A percentile compares a stretch with the other conserved stretches of the same genome.
phyloP scores from a whole-genome alignment of 805 yeast species.

The Schizosaccharomyces cryophilus region DNA sequence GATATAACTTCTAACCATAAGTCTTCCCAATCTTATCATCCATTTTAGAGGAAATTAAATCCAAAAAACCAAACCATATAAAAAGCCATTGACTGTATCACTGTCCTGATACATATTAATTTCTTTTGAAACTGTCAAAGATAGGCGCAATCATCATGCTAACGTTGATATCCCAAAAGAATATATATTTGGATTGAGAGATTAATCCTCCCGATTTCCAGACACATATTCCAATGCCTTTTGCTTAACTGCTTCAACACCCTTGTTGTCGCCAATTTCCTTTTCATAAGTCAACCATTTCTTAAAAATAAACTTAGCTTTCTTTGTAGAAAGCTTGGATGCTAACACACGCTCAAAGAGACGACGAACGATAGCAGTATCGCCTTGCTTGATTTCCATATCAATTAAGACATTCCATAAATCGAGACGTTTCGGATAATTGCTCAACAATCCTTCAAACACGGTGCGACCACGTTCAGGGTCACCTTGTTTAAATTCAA shows the following conservation, averaged over 20 bases:
- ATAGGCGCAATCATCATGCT: too few relatives aligned
- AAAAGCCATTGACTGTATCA: too few relatives aligned
- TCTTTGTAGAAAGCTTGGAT: constrained; percentile 52
- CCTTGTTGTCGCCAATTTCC: constrained; percentile 36
- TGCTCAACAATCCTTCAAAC: constrained; percentile 74
- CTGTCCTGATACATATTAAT: too few relatives aligned
- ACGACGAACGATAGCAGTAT: constrained; percentile 43
- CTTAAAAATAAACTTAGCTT: constrained; percentile 81
- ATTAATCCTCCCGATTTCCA: background rate
- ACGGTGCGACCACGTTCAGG: constrained; percentile 84
- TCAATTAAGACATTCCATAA: constrained; percentile 89
- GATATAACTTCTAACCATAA: too few relatives aligned
- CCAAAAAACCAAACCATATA: too few relatives aligned
- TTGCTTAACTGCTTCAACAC: constrained; percentile 65
- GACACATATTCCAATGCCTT: constrained; percentile 60
- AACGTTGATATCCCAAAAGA: too few relatives aligned
- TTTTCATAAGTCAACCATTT: constrained; percentile 77
- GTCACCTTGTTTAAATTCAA: constrained; percentile 62
- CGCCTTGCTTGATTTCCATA: constrained; percentile 55
- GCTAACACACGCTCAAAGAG: constrained; percentile 59
- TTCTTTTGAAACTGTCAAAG: too few relatives aligned
- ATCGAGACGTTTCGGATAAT: constrained; percentile 78
- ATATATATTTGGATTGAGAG: too few relatives aligned
- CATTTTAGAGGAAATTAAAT: too few relatives aligned
- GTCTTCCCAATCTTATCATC: too few relatives aligned